Evolutionary conservation across 805 yeast species (phyloP).

Genomic region (Geotrichum ghanense): DNA sequence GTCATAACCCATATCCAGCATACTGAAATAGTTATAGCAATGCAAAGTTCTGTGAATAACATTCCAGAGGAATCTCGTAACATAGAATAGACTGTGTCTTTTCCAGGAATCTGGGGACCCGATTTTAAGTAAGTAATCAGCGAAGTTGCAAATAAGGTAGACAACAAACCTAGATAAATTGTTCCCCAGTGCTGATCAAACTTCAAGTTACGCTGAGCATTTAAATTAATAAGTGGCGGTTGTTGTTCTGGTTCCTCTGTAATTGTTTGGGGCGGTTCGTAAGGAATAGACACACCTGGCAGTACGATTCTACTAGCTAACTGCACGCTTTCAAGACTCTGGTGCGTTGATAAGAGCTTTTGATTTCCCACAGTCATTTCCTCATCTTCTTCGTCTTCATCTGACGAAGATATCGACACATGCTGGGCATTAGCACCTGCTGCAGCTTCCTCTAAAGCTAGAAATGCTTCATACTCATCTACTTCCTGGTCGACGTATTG

Average conservation of each 20-base stretch:
- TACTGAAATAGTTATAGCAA: slow-evolving; percentile 14
- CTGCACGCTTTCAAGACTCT: slow-evolving; percentile 1
- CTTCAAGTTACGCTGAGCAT: slow-evolving; percentile 3
- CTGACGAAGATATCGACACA: slow-evolving; percentile 18
- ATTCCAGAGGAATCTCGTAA: slow-evolving; percentile 16
- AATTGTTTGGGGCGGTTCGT: slow-evolving; percentile 2
- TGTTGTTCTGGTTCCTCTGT: not conserved
- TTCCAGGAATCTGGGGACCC: slow-evolving; percentile 12
- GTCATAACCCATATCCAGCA: slow-evolving; percentile 22
- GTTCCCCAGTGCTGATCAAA: slow-evolving; percentile 19
- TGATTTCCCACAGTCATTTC: not conserved
- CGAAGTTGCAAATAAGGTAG: slow-evolving; percentile 22
- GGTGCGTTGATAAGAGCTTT: not conserved
- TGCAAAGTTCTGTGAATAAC: slow-evolving; percentile 15
- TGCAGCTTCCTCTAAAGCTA: slow-evolving; percentile 9
- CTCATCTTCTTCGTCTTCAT: slow-evolving; percentile 3
- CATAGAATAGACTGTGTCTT: slow-evolving; percentile 21
- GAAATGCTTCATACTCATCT: slow-evolving; percentile 8
- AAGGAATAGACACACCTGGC: slow-evolving; percentile 7
- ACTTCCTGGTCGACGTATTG: slow-evolving; percentile 14
- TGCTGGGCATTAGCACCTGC: slow-evolving; percentile 9
- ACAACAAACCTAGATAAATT: slow-evolving; percentile 17
- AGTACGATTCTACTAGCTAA: slow-evolving; percentile 2
- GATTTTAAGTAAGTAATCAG: slow-evolving; percentile 20
- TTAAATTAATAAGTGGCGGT: slow-evolving; percentile 3